These are phyloP conservation scores for Arachnopeziza araneosa DNA, from an alignment of 2,329 filamentous ascomycete species.

Conservation along the genomic window DNA sequence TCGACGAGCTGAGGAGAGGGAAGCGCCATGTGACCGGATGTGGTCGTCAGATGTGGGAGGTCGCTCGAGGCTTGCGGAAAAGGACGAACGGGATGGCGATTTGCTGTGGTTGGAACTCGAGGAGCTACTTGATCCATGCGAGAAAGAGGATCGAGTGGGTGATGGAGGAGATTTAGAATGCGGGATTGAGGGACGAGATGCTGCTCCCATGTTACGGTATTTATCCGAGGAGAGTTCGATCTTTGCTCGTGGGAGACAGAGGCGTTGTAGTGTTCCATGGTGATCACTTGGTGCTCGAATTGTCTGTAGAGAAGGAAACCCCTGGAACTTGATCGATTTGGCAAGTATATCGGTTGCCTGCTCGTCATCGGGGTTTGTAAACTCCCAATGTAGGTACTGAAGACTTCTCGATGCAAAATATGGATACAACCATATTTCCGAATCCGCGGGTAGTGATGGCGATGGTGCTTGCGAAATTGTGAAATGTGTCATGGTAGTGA, in stretches of 20 bases:
- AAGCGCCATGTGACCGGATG: constrained; percentile 27
- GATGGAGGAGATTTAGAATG: constrained; percentile 17
- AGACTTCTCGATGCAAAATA: constrained; percentile 54
- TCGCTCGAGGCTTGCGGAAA: constrained; percentile 14
- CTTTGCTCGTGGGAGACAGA: constrained; percentile 47
- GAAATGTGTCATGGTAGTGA: constrained; percentile 44
- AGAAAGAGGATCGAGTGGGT: constrained; percentile 14
- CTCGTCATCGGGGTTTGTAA: constrained; percentile 33
- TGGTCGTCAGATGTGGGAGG: constrained; percentile 8
- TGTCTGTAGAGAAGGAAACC: constrained; percentile 55
- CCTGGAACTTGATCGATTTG: constrained; percentile 52
- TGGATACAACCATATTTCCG: constrained; percentile 57
- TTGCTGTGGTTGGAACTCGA: constrained; percentile 12
- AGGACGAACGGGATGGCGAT: constrained; percentile 7
- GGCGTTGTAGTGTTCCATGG: constrained; percentile 60
- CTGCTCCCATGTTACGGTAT: constrained; percentile 22
- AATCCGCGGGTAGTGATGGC: constrained; percentile 49
- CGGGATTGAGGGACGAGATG: constrained; percentile 19
- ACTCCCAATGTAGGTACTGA: constrained; percentile 57
- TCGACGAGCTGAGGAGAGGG: constrained; percentile 48
- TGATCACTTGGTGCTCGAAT: constrained; percentile 65
- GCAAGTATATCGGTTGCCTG: constrained; percentile 59
- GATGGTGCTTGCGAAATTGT: constrained; percentile 49
- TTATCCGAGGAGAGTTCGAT: constrained; percentile 26
- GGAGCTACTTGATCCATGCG: constrained; percentile 9